Evolutionary conservation across 2,329 filamentous ascomycete species (phyloP), one percentile per base, ranked within the genome.

Genomic region (Diaporthe australafricana): DNA sequence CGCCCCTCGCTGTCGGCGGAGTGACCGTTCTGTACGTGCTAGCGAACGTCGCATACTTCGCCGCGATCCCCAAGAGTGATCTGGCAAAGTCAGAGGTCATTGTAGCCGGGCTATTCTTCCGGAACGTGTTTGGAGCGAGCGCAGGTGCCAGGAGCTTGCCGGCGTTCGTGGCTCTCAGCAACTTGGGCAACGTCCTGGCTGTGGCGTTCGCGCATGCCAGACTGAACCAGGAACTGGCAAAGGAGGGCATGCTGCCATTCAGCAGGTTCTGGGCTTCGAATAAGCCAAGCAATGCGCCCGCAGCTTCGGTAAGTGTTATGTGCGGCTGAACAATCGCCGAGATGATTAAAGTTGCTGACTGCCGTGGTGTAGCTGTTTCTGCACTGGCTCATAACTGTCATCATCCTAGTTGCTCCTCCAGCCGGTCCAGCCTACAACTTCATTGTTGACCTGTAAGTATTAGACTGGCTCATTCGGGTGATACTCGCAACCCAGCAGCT

Each of bases 381-480:
- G 25, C 91, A 93, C 78, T 93, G 89, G 87, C 77, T 91, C 20
- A 85, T 92, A 3, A 91, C 90, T 0, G 84, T 91, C 71, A 86
- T 93, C 55, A 86, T 93, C 16, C 86, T 94, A 40, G 79, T 93
- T 4, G 91, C 90, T 0, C 91, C 91, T 1, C 92, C 92, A 0
- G 88, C 90, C 0, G 91, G 91, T 0, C 87, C 91, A 20, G 91
- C 91, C 0, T 93, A 93, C 79, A 91, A 91, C 80, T 93, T 93
- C 76, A 86, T 91, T 50, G 84, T 89, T 63, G 87, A 89, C 73
- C 78, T 91, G 57, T 87, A 84, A 56, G 48, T 35, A 6, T 17
- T 22, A 1, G 9, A 17, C 38, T 6, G 27, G 27, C 25, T 17
- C 25, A 35, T 32, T 4, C 5, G 32, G 32, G 9, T 35, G 5